Conservation (phyloP, 805 yeast genomes). For the Metschnikowia gelsemii region DNA sequence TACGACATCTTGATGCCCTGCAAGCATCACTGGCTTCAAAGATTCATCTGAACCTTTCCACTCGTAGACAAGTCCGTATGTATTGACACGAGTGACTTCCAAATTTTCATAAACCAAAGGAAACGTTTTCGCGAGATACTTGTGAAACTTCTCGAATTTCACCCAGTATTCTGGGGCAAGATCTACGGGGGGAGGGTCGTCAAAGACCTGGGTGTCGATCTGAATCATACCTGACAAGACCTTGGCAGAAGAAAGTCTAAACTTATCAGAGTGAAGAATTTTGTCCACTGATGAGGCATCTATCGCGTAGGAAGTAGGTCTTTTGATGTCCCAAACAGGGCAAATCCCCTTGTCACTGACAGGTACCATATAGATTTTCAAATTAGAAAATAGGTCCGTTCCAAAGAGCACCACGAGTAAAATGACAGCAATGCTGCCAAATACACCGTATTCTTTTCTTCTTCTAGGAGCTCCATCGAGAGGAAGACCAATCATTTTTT, state of each 20-base stretch:
- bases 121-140: slow-evolving; percentile 30
- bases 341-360: slow-evolving; percentile 19
- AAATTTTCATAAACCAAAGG: slow-evolving; percentile 35
- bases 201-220: slow-evolving; percentile 21
- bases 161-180: slow-evolving; percentile 21
- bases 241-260: slow-evolving; percentile 13
- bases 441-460: slow-evolving; percentile 14
- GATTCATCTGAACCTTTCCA: slow-evolving; percentile 34
- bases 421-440: slow-evolving; percentile 7
- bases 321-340: slow-evolving; percentile 16
- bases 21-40: slow-evolving; percentile 37
- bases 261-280: slow-evolving; percentile 15
- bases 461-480: slow-evolving; percentile 13
- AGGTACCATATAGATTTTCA: slow-evolving; percentile 21
- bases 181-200: slow-evolving; percentile 20
- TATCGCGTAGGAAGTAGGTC: slow-evolving; percentile 26
- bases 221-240: slow-evolving; percentile 18
- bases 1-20: slow-evolving; percentile 45
- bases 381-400: slow-evolving; percentile 22
- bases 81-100: slow-evolving; percentile 35
- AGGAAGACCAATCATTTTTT: slow-evolving; percentile 20
- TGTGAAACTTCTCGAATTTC: slow-evolving; percentile 28
- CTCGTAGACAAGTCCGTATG: slow-evolving; percentile 37
- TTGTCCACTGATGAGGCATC: slow-evolving; percentile 32
- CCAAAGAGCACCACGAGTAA: slow-evolving; percentile 22